Base-by-base conservation (phyloP, 352 stramenopile genomes). In the Sclerospora graminicola region DNA sequence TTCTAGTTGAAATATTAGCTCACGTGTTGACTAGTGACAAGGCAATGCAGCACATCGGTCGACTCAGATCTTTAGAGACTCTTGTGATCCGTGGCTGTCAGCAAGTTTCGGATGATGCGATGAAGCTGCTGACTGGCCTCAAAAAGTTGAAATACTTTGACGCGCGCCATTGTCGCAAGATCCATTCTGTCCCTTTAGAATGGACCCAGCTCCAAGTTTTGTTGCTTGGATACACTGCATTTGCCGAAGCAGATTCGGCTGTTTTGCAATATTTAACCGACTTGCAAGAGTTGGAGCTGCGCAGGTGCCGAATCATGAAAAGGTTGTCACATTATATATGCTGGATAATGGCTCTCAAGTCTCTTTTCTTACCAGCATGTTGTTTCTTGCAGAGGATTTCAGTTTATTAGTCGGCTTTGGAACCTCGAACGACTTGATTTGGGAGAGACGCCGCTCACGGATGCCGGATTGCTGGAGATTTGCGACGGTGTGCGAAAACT, bases 261-360 rank as follows among this genome's bases (percentile, higher is more conserved):
- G 60, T 85, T 14, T 42, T 90, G 41, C 69, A 64, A 9, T 54
- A 63, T 29, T 57, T 88, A 28, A 54, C 54, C 7, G 59, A 69
- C 9, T 29, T 88, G 26, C 39, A 66, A 35, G 72, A 90, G 45
- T 49, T 90, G 32, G 75, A 90, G 36, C 31, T 90, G 8, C 65
- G 61, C 19, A 67, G 70, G 35, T 89, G 77, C 47, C 62, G 61
- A 26, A 71, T 89, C 46, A 55, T 84, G 48, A 84, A 82, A 52
- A 66, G 76, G 76, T 88, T 20, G 13, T n/a, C 5, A 15, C 13
- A 8, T 35, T 15, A 6, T 16, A 33, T 13, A n/a, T 33, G 28
- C 5, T 5, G 13, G 28, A 5, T 33, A 15, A 15, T 9, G 28
- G 9, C 28, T 3, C 21, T 26, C 21, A 6, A 26, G 21, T 26